Evolutionary conservation across 257 asterid genomes (phyloP).

Genomic region (Craterostigma plantagineum): DNA sequence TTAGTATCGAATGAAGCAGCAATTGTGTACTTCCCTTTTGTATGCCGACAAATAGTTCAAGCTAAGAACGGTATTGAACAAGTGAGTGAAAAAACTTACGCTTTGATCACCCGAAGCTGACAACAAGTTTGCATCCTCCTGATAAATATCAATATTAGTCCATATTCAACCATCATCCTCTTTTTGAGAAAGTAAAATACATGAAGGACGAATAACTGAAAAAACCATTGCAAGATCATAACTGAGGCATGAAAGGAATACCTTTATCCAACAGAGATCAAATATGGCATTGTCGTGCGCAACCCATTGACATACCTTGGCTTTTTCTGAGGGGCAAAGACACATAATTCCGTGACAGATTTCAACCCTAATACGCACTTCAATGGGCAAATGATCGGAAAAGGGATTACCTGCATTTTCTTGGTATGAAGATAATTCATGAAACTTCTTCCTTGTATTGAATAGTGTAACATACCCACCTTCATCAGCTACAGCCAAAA

Average conservation of each 20-base stretch:
- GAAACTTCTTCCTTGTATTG: slow-evolving; percentile 37
- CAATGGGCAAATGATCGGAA: not conserved
- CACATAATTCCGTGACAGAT: not conserved
- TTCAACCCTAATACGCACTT: not conserved
- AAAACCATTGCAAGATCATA: too few species aligned
- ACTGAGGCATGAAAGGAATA: slow-evolving; percentile 3
- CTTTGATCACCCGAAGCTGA: slow-evolving; percentile 99
- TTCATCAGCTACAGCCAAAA: slow-evolving; percentile 64
- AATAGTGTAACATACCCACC: slow-evolving; percentile 58
- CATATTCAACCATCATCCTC: not conserved
- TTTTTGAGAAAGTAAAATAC: slow-evolving; percentile 3
- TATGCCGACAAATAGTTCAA: too few species aligned
- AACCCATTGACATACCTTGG: slow-evolving; percentile 53
- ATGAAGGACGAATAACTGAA: not conserved
- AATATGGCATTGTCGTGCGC: slow-evolving; percentile 86
- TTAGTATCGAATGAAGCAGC: too few species aligned
- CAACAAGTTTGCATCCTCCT: slow-evolving; percentile 59
- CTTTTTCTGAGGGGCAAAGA: slow-evolving; percentile 33
- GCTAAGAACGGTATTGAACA: not conserved
- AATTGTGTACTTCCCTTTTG: too few species aligned
- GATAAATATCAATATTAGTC: slow-evolving; percentile 12
- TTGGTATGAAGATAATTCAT: slow-evolving; percentile 26
- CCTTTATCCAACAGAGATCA: slow-evolving; percentile 84
- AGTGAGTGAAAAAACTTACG: slow-evolving; percentile 29
- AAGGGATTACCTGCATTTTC: slow-evolving; percentile 42